These are phyloP conservation scores for Lyophyllum atratum DNA, from an alignment of 768 basidiomycete species.

Conservation along the genomic window DNA sequence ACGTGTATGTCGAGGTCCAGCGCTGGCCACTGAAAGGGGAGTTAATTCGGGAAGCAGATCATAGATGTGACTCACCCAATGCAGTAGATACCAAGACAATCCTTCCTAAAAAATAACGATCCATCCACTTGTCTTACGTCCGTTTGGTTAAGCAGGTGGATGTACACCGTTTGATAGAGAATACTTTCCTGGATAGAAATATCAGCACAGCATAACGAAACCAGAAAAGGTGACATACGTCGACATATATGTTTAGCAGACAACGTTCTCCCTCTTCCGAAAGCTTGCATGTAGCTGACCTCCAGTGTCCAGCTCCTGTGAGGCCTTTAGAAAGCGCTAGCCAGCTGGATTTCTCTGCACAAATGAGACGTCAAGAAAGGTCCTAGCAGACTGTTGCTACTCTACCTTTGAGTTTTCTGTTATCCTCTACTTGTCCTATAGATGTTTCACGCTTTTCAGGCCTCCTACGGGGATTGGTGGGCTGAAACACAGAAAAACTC, in stretches of 20 bases:
- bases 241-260: constrained; percentile 72
- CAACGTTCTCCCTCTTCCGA: constrained; percentile 68
- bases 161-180: constrained; percentile 70
- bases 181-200: constrained; percentile 58
- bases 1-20: constrained; percentile 51
- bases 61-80: constrained; percentile 42
- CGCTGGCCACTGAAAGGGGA: constrained; percentile 50
- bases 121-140: constrained; percentile 78
- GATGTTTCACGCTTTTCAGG: constrained; percentile 52
- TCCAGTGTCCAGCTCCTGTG: constrained; percentile 63
- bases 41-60: not conserved
- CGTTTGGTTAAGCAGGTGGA: constrained; percentile 74
- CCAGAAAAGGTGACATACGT: constrained; percentile 46
- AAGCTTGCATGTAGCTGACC: constrained; percentile 70
- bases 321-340: constrained; percentile 56
- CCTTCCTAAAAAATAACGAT: constrained; percentile 75
- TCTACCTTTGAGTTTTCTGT: constrained; percentile 64
- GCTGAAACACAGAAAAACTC: constrained; percentile 30
- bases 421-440: constrained; percentile 38
- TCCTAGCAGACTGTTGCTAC: not conserved
- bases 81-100: constrained; percentile 74
- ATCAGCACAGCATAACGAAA: constrained; percentile 7
- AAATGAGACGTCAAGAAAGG: constrained; percentile 5
- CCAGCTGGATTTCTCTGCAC: constrained; percentile 74
- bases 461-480: constrained; percentile 51